Conservation (phyloP, 106 monocot genomes). For the Acorus gramineus region DNA sequence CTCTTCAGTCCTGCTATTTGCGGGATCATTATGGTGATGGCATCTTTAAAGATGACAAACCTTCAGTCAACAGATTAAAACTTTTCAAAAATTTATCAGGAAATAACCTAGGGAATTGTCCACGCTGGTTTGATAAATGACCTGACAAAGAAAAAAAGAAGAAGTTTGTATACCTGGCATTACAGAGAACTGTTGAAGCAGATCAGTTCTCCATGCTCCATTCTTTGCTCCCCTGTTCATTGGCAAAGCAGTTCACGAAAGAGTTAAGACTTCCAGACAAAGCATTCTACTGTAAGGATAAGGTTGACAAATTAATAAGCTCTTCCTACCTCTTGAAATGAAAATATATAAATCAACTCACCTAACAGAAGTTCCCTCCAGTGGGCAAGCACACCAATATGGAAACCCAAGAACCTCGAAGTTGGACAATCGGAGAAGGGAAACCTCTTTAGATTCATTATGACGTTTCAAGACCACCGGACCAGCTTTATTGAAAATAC, state of each 20-base stretch:
- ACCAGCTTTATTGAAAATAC: conserved; percentile 30
- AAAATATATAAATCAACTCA: conserved; percentile 7
- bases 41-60: too few relatives aligned
- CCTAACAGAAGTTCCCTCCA: conserved; percentile 59
- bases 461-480: conserved; percentile 47
- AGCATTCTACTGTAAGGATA: too few relatives aligned
- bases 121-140: too few relatives aligned
- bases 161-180: conserved; percentile 58
- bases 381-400: conserved; percentile 62
- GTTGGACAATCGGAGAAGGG: conserved; percentile 45
- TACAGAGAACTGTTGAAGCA: conserved; percentile 35
- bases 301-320: too few relatives aligned
- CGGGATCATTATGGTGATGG: too few relatives aligned
- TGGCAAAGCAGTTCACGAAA: conserved; percentile 1
- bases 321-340: too few relatives aligned
- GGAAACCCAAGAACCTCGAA: conserved; percentile 68
- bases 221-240: conserved; percentile 16
- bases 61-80: too few relatives aligned
- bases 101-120: too few relatives aligned
- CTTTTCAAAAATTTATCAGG: too few relatives aligned
- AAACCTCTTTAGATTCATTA: conserved; percentile 17
- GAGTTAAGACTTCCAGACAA: neutral
- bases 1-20: too few relatives aligned
- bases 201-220: conserved; percentile 15
- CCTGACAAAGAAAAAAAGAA: neutral